Evolutionary conservation across 768 basidiomycete genomes (phyloP).

Genomic region (Auriscalpium microsporum): DNA sequence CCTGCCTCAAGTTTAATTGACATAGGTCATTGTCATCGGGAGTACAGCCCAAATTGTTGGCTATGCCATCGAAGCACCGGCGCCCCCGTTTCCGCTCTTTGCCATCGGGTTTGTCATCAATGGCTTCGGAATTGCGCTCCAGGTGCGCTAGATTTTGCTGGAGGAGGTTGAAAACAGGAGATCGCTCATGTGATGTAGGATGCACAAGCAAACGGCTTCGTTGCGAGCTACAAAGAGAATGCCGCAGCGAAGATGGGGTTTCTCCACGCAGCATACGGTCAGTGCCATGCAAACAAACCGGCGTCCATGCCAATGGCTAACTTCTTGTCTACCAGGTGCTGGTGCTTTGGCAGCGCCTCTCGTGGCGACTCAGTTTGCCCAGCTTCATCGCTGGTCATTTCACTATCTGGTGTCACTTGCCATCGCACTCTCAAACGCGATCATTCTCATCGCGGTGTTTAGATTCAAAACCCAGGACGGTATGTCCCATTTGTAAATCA

Average conservation of each 20-base stretch:
- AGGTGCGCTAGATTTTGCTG: conserved; percentile 20
- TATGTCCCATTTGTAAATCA: conserved; percentile 18
- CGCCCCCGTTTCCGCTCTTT: conserved; percentile 58
- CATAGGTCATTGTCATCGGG: conserved; percentile 35
- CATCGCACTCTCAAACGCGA: conserved; percentile 48
- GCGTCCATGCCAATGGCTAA: background rate
- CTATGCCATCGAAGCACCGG: conserved; percentile 45
- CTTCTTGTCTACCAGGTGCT: conserved; percentile 32
- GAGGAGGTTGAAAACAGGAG: background rate
- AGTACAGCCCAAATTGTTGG: conserved; percentile 44
- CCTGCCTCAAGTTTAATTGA: background rate
- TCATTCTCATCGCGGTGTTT: conserved; percentile 49
- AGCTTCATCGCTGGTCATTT: conserved; percentile 58
- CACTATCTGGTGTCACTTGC: conserved; percentile 68
- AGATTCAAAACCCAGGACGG: conserved; percentile 61
- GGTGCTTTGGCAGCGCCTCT: conserved; percentile 66
- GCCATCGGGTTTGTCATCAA: conserved; percentile 38
- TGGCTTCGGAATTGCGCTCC: conserved; percentile 43
- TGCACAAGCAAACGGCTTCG: conserved; percentile 65
- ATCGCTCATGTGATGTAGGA: conserved; percentile 32
- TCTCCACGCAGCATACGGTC: conserved; percentile 58
- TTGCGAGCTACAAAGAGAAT: conserved; percentile 50
- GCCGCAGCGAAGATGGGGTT: conserved; percentile 61
- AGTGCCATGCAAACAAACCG: background rate
- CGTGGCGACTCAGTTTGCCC: conserved; percentile 72